phyloP scores from a whole-genome alignment of 2,329 filamentous ascomycete species.

The Emergomyces orientalis region DNA sequence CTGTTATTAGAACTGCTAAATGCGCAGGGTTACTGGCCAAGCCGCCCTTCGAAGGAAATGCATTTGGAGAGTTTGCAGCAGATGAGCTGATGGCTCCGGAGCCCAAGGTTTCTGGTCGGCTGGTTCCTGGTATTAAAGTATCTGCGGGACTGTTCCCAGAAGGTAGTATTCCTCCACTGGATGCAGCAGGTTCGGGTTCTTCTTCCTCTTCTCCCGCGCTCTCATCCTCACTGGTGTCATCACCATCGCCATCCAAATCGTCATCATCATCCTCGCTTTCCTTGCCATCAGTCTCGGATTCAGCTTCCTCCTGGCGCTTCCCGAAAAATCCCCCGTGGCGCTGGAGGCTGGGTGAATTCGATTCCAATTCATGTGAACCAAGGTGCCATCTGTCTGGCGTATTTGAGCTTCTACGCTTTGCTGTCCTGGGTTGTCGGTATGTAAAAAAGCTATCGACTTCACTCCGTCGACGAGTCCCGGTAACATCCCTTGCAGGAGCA shows the following conservation, averaged over 20 bases:
- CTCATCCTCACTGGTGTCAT: conserved; percentile 7
- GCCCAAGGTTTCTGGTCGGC: neutral
- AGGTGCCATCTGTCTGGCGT: neutral
- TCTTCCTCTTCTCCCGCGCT: conserved; percentile 2
- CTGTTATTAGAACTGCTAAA: conserved; percentile 7
- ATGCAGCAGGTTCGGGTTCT: neutral
- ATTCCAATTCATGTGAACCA: neutral
- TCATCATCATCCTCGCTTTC: conserved; percentile 3
- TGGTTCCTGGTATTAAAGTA: neutral
- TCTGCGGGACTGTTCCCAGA: neutral
- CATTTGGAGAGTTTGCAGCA: neutral
- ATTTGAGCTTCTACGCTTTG: neutral
- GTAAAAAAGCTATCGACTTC: neutral
- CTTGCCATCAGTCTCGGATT: neutral
- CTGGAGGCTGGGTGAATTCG: neutral
- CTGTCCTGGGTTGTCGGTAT: neutral
- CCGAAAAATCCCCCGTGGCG: neutral
- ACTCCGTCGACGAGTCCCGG: neutral
- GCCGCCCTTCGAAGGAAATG: neutral
- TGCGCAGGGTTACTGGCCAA: conserved; percentile 3
- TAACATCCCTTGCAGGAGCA: too few relatives aligned
- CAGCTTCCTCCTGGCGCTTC: neutral
- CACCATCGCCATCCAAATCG: conserved; percentile 4
- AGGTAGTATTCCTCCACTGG: neutral
- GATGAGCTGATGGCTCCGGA: neutral